These are phyloP conservation scores for Metschnikowia peoriensis DNA, from an alignment of 805 yeast species.

Conservation along the genomic window DNA sequence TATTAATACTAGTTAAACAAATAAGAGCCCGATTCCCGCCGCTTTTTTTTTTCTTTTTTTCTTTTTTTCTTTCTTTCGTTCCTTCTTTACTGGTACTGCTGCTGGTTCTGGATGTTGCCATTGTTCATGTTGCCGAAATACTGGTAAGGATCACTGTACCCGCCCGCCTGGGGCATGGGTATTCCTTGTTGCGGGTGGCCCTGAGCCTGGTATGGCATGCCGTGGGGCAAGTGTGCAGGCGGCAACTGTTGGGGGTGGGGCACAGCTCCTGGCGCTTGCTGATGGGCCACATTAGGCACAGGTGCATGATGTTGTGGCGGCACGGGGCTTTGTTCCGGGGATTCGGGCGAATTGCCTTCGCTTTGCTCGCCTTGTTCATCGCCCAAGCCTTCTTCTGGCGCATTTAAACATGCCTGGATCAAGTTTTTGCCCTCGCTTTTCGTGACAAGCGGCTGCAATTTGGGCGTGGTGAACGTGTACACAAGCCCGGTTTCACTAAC, in stretches of 20 bases:
- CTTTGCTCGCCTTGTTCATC: constrained; percentile 59
- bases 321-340: constrained; percentile 41
- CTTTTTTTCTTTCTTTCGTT: too few species aligned
- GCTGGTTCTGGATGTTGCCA: constrained; percentile 47
- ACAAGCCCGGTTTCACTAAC: constrained; percentile 99
- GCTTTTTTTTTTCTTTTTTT: too few species aligned
- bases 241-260: constrained; percentile 28
- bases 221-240: constrained; percentile 43
- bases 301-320: constrained; percentile 24
- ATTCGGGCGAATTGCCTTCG: constrained; percentile 45
- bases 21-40: too few species aligned
- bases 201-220: constrained; percentile 44
- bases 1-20: too few species aligned
- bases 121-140: constrained; percentile 58
- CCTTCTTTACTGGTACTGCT: constrained; percentile 49
- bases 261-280: constrained; percentile 28
- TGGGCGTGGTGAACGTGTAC: constrained; percentile 98
- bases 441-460: constrained; percentile 95
- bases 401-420: constrained; percentile 94
- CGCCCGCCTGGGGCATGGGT: constrained; percentile 48
- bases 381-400: constrained; percentile 81
- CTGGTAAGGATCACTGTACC: constrained; percentile 58
- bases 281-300: constrained; percentile 20
- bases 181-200: constrained; percentile 41
- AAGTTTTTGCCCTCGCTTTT: constrained; percentile 96